Evolutionary conservation across 306 rosid genomes (phyloP), one percentile per base, ranked within the genome.

Genomic region (Vigna nakashimae): DNA sequence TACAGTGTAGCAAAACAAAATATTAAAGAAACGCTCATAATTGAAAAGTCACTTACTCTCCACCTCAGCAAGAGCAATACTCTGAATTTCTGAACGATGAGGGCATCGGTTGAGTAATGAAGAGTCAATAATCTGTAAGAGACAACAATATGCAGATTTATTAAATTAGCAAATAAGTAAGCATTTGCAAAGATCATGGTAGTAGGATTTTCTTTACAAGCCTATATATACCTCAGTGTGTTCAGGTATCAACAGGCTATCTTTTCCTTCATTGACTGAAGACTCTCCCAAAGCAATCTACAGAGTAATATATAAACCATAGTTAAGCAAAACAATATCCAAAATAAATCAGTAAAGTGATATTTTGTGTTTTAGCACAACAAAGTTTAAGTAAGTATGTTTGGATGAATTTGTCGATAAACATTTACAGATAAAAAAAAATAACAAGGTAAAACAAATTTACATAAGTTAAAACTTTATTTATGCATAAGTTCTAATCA

Each of bases 81-180:
- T 90, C 85, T 94, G 98, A 75, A 92, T 90, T 86, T 94, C 98
- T n/a, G 98, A 85, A 73, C 96, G 93, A 84, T 94, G 98, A 36
- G 97, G 97, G 46, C 98, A 94, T 62, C 91, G 92, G 65, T 89
- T 89, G 58, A 89, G 86, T 50, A 79, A 5, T 12, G 56, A 86
- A 58, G 94, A 84, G 69, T 84, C 65, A 80, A 76, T 65, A 77
- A 89, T 65, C 98, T 94, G 80, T 53, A 77, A 80, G 62, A 63
- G 65, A 48, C 48, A 71, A 65, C 53, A 63, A 65, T 42, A 78
- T 48, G 42, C 73, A 57, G 73, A 58, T 43, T 7, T 14, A 58
- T 59, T n/a, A 60, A 11, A 78, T 24, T 51, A 84, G 64, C 53
- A 59, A 7, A 69, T 56, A 55, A 55, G 59, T 50, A 18, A 6